Base-by-base conservation (phyloP, 148 eudicot species). In the Selenicereus undatus region DNA sequence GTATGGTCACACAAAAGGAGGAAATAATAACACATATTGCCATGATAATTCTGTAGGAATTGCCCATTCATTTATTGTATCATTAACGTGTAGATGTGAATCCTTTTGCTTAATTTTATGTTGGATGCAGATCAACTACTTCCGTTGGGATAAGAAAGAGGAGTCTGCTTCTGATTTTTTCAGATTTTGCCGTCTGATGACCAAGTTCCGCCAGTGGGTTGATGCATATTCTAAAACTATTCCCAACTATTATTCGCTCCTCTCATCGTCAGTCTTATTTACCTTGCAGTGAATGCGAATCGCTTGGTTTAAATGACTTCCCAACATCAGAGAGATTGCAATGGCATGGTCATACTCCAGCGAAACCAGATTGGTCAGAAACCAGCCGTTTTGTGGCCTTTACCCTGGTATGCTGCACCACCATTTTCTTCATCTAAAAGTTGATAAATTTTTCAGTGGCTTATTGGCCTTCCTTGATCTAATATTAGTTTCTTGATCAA, bases 21-120 rank as follows among this genome's bases (percentile, higher is more conserved):
- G 99, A 83, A 96, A 96, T 90, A 96, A 96, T 90, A 96, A 96
- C 80, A 88, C 98, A 74, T 96, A 96, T 86, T 93, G 98, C 91
- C 99, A 92, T 78, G 99, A 96, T 88, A 96, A 96, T 88, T 88
- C 88, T 83, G 99, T 96, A 84, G 82, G 30, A 75, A 20, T 43
- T 78, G 29, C 72, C 85, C 70, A 71, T 71, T 70, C 29, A 12
- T 52, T 10, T 27, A 17, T 22, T 81, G 66, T 72, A 51, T 29
- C 68, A 29, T 32, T 14, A 35, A 78, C 72, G 29, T 42, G 70
- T 51, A n/a, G 24, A 51, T 56, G 20, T 64, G 71, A n/a, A 76
- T 83, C 24, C n/a, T 58, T 58, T 76, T 68, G 50, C 79, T 77
- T 89, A 76, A 85, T 42, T 74, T 75, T 54, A 74, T 54, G 73